A percentile compares a stretch with the other conserved stretches of the same genome.
Evolutionary conservation across 148 eudicot genomes (phyloP).

Genomic region (Rhododendron simsii): DNA sequence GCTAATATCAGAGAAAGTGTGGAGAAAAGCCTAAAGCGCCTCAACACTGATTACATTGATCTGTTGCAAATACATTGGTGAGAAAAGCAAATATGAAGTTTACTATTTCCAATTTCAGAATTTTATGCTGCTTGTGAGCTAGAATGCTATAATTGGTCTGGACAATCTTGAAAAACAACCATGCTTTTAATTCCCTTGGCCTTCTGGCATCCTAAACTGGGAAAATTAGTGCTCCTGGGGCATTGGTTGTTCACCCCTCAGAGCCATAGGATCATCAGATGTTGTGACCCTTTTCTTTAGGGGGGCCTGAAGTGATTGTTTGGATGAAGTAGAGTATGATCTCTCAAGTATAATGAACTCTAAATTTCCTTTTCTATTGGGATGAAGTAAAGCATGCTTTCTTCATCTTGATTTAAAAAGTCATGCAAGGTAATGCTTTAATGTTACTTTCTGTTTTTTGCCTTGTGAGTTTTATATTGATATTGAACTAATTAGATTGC

Average conservation of each 20-base stretch:
- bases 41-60: constrained; percentile 82
- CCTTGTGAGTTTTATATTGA: not conserved
- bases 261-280: not conserved
- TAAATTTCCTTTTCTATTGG: not conserved
- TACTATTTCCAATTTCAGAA: not conserved
- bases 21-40: constrained; percentile 94
- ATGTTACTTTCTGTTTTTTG: not conserved
- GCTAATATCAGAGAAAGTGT: constrained; percentile 94
- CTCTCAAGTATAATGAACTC: not conserved
- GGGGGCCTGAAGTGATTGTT: not conserved
- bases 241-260: not conserved
- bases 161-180: not conserved
- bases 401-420: not conserved
- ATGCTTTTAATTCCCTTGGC: not conserved
- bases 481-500: not conserved
- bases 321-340: not conserved
- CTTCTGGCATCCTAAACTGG: not conserved
- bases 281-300: not conserved
- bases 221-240: not conserved
- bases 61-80: constrained; percentile 92
- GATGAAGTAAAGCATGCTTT: not conserved
- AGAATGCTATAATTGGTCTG: constrained; percentile 5
- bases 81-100: constrained; percentile 13
- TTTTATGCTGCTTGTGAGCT: not conserved
- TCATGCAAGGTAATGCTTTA: not conserved